phyloP scores from a whole-genome alignment of 768 basidiomycete species.

The Russula earlei region DNA sequence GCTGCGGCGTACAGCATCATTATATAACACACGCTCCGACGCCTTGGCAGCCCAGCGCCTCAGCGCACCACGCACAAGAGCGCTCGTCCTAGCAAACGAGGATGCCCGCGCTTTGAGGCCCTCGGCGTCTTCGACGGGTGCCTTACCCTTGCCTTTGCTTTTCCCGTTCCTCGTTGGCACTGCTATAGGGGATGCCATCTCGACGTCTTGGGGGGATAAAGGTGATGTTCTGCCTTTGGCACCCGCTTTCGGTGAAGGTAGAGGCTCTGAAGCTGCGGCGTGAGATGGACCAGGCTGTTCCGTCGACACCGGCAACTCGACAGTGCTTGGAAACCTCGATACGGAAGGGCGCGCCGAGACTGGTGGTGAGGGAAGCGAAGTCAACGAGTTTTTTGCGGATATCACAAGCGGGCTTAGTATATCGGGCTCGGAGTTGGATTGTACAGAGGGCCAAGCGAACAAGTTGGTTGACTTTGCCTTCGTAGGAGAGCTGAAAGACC shows the following conservation, averaged over 20 bases:
- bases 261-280: background rate
- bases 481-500: conserved; percentile 21
- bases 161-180: conserved; percentile 4
- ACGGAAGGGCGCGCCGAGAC: conserved; percentile 10
- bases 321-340: conserved; percentile 1
- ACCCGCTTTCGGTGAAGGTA: background rate
- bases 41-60: conserved; percentile 11
- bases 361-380: conserved; percentile 13
- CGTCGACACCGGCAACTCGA: background rate
- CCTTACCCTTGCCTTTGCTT: conserved; percentile 13
- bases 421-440: conserved; percentile 14
- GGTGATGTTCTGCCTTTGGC: background rate
- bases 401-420: conserved; percentile 25
- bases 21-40: conserved; percentile 10
- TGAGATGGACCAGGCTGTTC: background rate
- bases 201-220: conserved; percentile 8
- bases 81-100: background rate
- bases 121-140: background rate
- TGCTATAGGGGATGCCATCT: conserved; percentile 12
- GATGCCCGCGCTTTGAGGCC: conserved; percentile 6
- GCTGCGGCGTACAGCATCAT: conserved; percentile 50
- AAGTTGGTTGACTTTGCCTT: conserved; percentile 21
- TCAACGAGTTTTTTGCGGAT: conserved; percentile 5
- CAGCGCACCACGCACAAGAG: conserved; percentile 1
- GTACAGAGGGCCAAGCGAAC: conserved; percentile 22